phyloP scores from a whole-genome alignment of 2,329 filamentous ascomycete genomes.

The Talaromyces sp. region DNA sequence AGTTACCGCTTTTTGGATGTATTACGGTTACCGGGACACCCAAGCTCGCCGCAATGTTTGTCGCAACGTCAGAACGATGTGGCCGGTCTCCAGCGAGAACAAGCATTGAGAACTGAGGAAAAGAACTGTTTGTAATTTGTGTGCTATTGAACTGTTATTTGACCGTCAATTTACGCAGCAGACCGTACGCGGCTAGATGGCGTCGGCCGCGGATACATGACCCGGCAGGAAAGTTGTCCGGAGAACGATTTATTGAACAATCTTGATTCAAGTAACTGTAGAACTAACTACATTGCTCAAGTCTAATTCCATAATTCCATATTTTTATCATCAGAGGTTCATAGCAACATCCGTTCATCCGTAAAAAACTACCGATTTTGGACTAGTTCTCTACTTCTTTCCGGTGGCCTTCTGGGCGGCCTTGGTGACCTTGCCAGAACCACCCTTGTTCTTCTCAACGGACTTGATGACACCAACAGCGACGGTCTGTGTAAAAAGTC shows the following conservation, averaged over 20 bases:
- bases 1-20: too few species aligned
- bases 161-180: too few species aligned
- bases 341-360: background rate
- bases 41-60: too few species aligned
- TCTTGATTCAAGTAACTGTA: background rate
- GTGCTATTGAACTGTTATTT: too few species aligned
- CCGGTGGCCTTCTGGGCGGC: conserved; percentile 59
- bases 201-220: too few species aligned
- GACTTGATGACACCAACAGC: conserved; percentile 94
- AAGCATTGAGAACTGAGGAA: too few species aligned
- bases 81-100: too few species aligned
- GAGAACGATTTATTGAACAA: background rate
- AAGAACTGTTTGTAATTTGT: too few species aligned
- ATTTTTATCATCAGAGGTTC: background rate
- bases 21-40: too few species aligned
- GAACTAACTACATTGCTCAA: background rate
- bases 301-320: conserved; percentile 1
- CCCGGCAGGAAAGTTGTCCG: too few species aligned
- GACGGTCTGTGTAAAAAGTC: conserved; percentile 37
- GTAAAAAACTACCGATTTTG: background rate
- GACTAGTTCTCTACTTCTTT: conserved; percentile 59
- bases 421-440: conserved; percentile 55
- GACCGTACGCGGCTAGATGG: too few species aligned
- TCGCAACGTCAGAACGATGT: too few species aligned
- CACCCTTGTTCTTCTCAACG: conserved; percentile 59